Conservation (phyloP, 768 basidiomycete genomes). For the Xerocomellus chrysenteron region DNA sequence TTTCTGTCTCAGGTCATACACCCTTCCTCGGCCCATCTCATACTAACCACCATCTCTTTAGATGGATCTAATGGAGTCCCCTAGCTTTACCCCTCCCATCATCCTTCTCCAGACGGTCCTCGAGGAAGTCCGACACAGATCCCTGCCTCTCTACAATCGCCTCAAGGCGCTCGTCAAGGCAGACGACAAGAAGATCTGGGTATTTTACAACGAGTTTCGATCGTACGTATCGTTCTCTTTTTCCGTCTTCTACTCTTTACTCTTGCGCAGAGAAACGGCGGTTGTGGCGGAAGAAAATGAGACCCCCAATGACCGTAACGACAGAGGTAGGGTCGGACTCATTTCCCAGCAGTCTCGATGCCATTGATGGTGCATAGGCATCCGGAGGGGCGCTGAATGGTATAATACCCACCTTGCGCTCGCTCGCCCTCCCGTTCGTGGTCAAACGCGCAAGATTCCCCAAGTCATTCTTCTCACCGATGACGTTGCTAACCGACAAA, state of each 20-base stretch:
- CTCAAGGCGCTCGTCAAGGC: constrained; percentile 80
- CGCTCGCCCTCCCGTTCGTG: constrained; percentile 50
- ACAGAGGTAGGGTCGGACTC: constrained; percentile 59
- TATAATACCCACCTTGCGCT: constrained; percentile 72
- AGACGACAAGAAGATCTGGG: constrained; percentile 83
- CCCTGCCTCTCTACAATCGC: constrained; percentile 88
- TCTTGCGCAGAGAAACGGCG: constrained; percentile 66
- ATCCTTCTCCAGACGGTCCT: constrained; percentile 94
- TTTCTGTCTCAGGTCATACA: constrained; percentile 74
- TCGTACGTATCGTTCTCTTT: constrained; percentile 49
- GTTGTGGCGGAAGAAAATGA: constrained; percentile 75
- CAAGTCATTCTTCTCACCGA: constrained; percentile 83
- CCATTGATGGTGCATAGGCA: constrained; percentile 52
- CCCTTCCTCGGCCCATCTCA: neutral
- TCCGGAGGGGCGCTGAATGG: constrained; percentile 85
- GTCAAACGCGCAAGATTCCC: constrained; percentile 48
- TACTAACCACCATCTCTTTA: constrained; percentile 30
- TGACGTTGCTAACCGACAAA: constrained; percentile 79
- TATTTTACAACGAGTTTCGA: constrained; percentile 85
- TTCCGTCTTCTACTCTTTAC: neutral
- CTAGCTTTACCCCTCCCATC: constrained; percentile 72
- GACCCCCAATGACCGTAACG: constrained; percentile 91
- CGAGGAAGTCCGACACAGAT: constrained; percentile 94
- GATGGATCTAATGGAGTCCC: constrained; percentile 93
- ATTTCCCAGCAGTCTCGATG: neutral